These are phyloP conservation scores for Phytophthora chlamydospora DNA, from an alignment of 352 stramenopile species.

Conservation along the genomic window DNA sequence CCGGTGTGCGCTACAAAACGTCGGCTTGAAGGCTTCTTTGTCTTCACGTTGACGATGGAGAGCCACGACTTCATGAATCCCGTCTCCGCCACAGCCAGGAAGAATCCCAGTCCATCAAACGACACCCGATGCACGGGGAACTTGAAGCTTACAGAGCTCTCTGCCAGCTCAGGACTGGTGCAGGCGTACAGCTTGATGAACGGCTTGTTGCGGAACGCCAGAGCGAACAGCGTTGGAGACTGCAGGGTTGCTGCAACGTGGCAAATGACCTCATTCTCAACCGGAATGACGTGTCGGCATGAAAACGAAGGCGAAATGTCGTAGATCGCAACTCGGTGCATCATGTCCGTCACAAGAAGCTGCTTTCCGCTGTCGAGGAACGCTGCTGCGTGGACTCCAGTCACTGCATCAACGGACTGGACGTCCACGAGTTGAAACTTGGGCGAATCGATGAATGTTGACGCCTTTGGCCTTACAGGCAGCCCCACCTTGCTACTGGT, in stretches of 20 bases:
- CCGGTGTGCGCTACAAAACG: conserved; percentile 65
- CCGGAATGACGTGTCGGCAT: conserved; percentile 6
- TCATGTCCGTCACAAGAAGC: conserved; percentile 43
- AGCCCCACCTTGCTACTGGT: conserved; percentile 15
- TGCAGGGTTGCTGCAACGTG: conserved; percentile 20
- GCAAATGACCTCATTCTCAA: conserved; percentile 30
- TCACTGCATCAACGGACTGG: conserved; percentile 15
- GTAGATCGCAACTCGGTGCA: conserved; percentile 29
- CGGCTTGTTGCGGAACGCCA: conserved; percentile 37
- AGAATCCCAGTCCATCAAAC: conserved; percentile 47
- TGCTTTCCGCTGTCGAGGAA: conserved; percentile 33
- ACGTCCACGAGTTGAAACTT: conserved; percentile 37
- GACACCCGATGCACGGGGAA: conserved; percentile 46
- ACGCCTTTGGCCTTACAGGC: conserved; percentile 26
- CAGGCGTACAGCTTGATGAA: conserved; percentile 34
- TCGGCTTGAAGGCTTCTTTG: conserved; percentile 19
- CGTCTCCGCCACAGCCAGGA: conserved; percentile 48
- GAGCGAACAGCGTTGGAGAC: conserved; percentile 14
- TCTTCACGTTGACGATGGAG: conserved; percentile 46
- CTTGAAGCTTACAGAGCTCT: conserved; percentile 37
- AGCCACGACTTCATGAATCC: conserved; percentile 63
- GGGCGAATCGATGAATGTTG: conserved; percentile 15
- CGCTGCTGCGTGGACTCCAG: conserved; percentile 26
- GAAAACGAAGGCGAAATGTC: conserved; percentile 19
- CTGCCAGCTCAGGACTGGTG: not conserved